Percentiles rank a stretch among this genome's conserved stretches.
These are phyloP conservation scores for Sporothrix euskadiensis DNA, from an alignment of 2,329 filamentous ascomycete genomes.

Conservation along the genomic window DNA sequence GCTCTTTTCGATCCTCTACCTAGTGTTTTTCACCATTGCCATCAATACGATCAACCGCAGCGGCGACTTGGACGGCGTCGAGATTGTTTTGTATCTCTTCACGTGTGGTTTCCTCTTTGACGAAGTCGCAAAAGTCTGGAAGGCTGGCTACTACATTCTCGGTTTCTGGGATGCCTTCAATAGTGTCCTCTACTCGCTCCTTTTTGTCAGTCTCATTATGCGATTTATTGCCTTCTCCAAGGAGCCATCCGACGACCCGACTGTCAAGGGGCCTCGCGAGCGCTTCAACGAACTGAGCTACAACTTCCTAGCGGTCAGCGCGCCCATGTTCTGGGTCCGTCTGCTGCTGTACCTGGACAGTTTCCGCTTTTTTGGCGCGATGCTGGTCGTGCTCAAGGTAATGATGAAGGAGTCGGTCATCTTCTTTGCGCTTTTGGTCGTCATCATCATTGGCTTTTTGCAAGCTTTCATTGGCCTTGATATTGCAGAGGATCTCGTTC, in stretches of 20 bases:
- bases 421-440: slow-evolving; percentile 86
- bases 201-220: slow-evolving; percentile 75
- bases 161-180: slow-evolving; percentile 99
- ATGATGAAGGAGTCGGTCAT: slow-evolving; percentile 95
- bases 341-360: slow-evolving; percentile 90
- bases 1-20: slow-evolving; percentile 77
- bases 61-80: slow-evolving; percentile 81
- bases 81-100: slow-evolving; percentile 84
- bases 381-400: slow-evolving; percentile 94
- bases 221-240: slow-evolving; percentile 77
- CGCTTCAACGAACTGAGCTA: slow-evolving; percentile 81
- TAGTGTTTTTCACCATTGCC: slow-evolving; percentile 81
- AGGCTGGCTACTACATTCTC: slow-evolving; percentile 86
- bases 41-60: slow-evolving; percentile 91
- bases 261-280: slow-evolving; percentile 49
- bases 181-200: slow-evolving; percentile 72
- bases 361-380: slow-evolving; percentile 93
- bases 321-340: slow-evolving; percentile 96
- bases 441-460: slow-evolving; percentile 83
- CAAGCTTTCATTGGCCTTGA: slow-evolving; percentile 95
- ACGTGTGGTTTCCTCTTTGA: slow-evolving; percentile 89
- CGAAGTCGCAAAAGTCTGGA: slow-evolving; percentile 86
- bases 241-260: slow-evolving; percentile 37
- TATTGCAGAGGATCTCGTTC: slow-evolving; percentile 70
- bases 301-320: slow-evolving; percentile 88